Base-by-base conservation (phyloP, 2,329 filamentous ascomycete species). In the Endocalyx cinctus region DNA sequence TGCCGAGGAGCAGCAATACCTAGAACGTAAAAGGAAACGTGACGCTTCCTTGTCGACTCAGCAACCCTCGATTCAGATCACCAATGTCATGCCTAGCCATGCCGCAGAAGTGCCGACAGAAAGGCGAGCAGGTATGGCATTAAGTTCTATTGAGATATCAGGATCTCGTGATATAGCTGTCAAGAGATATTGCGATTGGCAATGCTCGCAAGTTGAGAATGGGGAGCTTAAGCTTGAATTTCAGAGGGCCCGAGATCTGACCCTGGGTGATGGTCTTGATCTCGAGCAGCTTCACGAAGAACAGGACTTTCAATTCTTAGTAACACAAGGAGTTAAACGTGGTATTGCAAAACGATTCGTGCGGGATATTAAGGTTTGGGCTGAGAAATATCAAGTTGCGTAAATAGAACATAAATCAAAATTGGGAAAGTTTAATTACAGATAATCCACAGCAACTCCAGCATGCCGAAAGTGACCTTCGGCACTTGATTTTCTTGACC, bases 241-340 rank as follows among this genome's bases (percentile, higher is more conserved):
- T n/a, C n/a, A n/a, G n/a, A n/a, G n/a, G n/a, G n/a, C n/a, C n/a
- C n/a, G n/a, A n/a, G n/a, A n/a, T n/a, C n/a, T n/a, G n/a, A n/a
- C n/a, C n/a, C n/a, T n/a, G n/a, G n/a, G n/a, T n/a, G n/a, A n/a
- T 4, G 26, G 35, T 33, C 35, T 52, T 20, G 46, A 51, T 39
- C 37, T 57, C 11, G 39, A 57, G 41, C 51, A 48, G 38, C 41
- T 60, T 19, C 38, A 45, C 35, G 27, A 50, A 12, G 49, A 59
- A 37, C 47, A 47, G 45, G 38, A 60, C 31, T 32, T 43, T 29
- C 33, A 41, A 15, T 59, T 59, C 36, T 56, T 57, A 31, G 43
- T 54, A 31, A 34, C 48, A 20, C 41, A 41, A 28, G 54, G 50
- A 4, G 39, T 62, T 22, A 57, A 52, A 36, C 41, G 34, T 17